phyloP scores from a whole-genome alignment of 179 eudicot species.

The Silene noctiflora region DNA sequence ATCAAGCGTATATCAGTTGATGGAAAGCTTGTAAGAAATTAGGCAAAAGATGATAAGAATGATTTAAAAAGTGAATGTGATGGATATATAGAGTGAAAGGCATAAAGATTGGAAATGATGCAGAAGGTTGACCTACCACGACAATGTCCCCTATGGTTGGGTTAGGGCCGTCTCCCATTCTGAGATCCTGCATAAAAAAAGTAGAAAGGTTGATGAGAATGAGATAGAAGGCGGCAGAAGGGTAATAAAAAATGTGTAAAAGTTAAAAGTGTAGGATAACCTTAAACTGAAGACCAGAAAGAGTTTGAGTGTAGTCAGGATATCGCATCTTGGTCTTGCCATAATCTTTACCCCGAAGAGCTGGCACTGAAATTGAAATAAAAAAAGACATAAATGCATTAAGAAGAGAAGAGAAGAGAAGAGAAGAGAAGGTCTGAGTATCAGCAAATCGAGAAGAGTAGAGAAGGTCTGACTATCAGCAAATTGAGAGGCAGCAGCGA shows the following conservation, averaged over 20 bases:
- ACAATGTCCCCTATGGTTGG: conserved; percentile 81
- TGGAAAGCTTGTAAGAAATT: background rate
- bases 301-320: conserved; percentile 83
- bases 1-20: background rate
- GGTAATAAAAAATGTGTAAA: background rate
- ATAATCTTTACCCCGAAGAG: conserved; percentile 89
- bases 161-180: conserved; percentile 64
- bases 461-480: conserved; percentile 77
- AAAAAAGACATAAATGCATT: background rate
- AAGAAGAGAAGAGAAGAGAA: background rate
- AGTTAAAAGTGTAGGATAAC: conserved; percentile 27
- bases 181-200: conserved; percentile 69
- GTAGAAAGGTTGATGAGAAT: conserved; percentile 4
- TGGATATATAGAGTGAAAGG: background rate
- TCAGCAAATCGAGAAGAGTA: conserved; percentile 64
- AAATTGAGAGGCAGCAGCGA: conserved; percentile 44
- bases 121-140: conserved; percentile 53
- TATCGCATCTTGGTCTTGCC: conserved; percentile 93
- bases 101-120: background rate
- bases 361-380: conserved; percentile 65
- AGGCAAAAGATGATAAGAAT: background rate
- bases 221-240: background rate
- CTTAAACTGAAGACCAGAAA: conserved; percentile 91
- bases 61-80: background rate
- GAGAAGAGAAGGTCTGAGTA: conserved; percentile 46